phyloP scores from a whole-genome alignment of 495 filamentous ascomycete species.

The Penicillium paradoxum region DNA sequence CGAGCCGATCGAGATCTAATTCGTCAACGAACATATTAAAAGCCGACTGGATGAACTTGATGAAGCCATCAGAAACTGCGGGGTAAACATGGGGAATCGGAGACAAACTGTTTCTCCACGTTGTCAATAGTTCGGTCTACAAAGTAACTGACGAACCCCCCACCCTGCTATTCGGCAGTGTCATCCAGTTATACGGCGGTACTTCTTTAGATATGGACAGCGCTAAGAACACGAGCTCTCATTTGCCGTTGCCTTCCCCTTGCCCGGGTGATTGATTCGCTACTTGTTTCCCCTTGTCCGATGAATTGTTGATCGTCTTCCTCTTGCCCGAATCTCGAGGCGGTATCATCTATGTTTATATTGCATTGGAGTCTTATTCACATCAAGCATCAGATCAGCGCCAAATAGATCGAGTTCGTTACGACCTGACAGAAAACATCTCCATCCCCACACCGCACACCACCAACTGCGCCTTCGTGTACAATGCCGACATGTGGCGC shows the following conservation, averaged over 20 bases:
- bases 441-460: conserved; percentile 57
- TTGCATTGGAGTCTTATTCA: conserved; percentile 4
- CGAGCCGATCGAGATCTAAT: no score
- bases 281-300: not conserved
- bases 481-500: not conserved
- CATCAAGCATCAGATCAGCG: conserved; percentile 17
- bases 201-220: not conserved
- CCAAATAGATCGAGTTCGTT: conserved; percentile 1
- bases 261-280: not conserved
- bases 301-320: not conserved
- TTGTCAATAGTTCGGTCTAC: not conserved
- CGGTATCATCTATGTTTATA: not conserved
- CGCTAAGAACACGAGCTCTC: not conserved
- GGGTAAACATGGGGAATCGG: not conserved
- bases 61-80: not conserved
- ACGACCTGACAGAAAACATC: conserved; percentile 24
- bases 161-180: not conserved
- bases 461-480: conserved; percentile 29
- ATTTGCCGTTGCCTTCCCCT: not conserved
- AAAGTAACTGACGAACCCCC: not conserved
- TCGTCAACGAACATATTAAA: no score
- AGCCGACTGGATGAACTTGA: no score
- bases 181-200: not conserved
- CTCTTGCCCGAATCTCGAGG: not conserved
- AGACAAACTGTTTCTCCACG: not conserved